Percentiles rank a stretch among this genome's conserved stretches.
Conservation (phyloP, 495 filamentous ascomycete genomes). For the Cairneyella variabilis region DNA sequence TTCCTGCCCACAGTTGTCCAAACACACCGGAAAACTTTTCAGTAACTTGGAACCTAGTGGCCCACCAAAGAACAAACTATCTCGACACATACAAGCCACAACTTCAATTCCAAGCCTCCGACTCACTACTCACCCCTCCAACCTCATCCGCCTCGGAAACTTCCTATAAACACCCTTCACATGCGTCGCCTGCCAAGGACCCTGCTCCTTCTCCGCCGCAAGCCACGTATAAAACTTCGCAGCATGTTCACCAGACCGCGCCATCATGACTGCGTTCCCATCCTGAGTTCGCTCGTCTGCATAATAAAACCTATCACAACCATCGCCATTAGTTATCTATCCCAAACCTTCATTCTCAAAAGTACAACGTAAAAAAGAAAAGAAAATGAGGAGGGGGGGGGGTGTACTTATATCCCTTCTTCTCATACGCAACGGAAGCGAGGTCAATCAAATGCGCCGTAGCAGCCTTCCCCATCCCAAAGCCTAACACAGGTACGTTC, state of each 20-base stretch:
- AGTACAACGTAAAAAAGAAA: too few relatives aligned
- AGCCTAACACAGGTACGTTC: conserved; percentile 28
- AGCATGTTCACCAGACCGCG: conserved; percentile 38
- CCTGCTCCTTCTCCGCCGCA: conserved; percentile 33
- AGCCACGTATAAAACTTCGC: conserved; percentile 37
- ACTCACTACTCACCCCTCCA: too few relatives aligned
- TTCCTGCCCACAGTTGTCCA: too few relatives aligned
- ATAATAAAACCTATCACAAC: conserved; percentile 42
- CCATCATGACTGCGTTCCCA: conserved; percentile 26
- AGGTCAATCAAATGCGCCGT: conserved; percentile 37
- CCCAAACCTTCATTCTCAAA: neutral
- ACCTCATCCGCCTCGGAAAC: neutral
- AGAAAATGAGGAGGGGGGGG: too few relatives aligned
- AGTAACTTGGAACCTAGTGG: too few relatives aligned
- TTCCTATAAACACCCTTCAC: conserved; percentile 31
- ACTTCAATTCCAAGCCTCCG: too few relatives aligned
- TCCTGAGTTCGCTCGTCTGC: conserved; percentile 41
- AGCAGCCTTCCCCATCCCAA: conserved; percentile 40
- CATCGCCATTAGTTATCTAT: neutral
- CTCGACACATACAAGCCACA: too few relatives aligned
- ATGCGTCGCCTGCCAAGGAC: conserved; percentile 43
- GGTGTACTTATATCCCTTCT: conserved; percentile 41
- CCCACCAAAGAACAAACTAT: too few relatives aligned
- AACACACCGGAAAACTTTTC: too few relatives aligned
- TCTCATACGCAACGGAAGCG: conserved; percentile 34